Evolutionary conservation across 2,329 filamentous ascomycete genomes (phyloP), one percentile per base, ranked within the genome.

Genomic region (Colletotrichum eremochloae): DNA sequence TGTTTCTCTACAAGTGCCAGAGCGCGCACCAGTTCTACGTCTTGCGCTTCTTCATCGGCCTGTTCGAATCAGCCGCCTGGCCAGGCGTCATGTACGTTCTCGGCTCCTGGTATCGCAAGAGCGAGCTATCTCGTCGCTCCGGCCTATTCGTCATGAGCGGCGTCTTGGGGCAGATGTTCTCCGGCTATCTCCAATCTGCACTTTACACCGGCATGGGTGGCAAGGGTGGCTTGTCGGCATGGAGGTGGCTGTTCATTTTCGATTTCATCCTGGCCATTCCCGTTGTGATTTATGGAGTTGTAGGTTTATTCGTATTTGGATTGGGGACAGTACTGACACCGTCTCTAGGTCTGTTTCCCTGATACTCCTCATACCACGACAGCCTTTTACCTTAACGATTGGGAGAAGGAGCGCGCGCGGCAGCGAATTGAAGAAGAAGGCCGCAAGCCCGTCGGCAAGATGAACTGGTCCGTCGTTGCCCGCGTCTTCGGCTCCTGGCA

Each of bases 341-440:
- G 8, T 36, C 8, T 5, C 29, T 36, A 74, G 72, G 48, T 67
- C 9, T 81, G 80, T 55, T 80, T 81, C 53, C 85, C 84, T 0
- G 84, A 86, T 66, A 85, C 83, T 0, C 84, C 85, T 0, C 77
- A 84, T 65, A 82, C 78, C 1, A 85, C 83, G 0, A 78, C 75
- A 1, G 84, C 84, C 0, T 84, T 82, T 68, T 86, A 82, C 60
- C 76, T 86, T 31, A 83, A 77, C 78, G 81, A 82, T 0, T 80
- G 90, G 74, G 93, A 95, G 80, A 86, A 87, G 33, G 84, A 89
- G 68, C 87, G 91, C 50, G 91, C 93, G 73, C 85, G 88, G 18
- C 87, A 92, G 57, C 88, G 93, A 74, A 95, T 96, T 78, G 87
- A 92, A 75, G 87, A 90, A 65, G 83, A 85, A 55, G 83, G 83